A percentile compares a stretch with the other conserved stretches of the same genome.
phyloP scores from a whole-genome alignment of 495 filamentous ascomycete genomes.

The Tuber aestivum region DNA sequence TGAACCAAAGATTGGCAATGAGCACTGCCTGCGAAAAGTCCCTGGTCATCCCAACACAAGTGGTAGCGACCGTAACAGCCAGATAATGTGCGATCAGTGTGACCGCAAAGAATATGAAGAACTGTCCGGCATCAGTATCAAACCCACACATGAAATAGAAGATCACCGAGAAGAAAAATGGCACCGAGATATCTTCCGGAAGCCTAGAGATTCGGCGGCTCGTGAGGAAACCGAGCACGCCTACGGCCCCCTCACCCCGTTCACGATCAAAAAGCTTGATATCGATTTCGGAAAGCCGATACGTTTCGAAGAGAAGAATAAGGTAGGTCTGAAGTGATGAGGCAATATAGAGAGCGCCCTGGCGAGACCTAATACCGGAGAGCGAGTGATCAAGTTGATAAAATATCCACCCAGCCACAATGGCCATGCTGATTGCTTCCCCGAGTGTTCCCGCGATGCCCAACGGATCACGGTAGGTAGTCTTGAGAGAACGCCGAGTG shows the following conservation, averaged over 20 bases:
- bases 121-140: slow-evolving; percentile 53
- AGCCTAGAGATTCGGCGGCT: slow-evolving; percentile 61
- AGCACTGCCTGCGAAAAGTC: slow-evolving; percentile 59
- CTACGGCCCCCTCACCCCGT: slow-evolving; percentile 61
- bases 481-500: slow-evolving; percentile 59
- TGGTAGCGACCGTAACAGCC: slow-evolving; percentile 56
- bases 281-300: slow-evolving; percentile 58
- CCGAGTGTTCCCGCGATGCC: slow-evolving; percentile 60
- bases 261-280: slow-evolving; percentile 70
- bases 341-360: slow-evolving; percentile 64
- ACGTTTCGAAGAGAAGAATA: slow-evolving; percentile 66
- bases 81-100: slow-evolving; percentile 61
- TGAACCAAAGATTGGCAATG: slow-evolving; percentile 63
- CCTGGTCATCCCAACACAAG: slow-evolving; percentile 56
- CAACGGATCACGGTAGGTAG: slow-evolving; percentile 65
- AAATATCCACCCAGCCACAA: slow-evolving; percentile 68
- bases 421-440: slow-evolving; percentile 60
- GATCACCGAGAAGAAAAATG: slow-evolving; percentile 55
- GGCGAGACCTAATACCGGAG: slow-evolving; percentile 59
- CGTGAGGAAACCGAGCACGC: slow-evolving; percentile 59
- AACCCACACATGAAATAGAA: slow-evolving; percentile 70
- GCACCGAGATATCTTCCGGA: slow-evolving; percentile 63
- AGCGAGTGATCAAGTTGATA: slow-evolving; percentile 54
- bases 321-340: slow-evolving; percentile 65
- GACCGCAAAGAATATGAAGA: slow-evolving; percentile 63